Base-by-base conservation (phyloP, 2,329 filamentous ascomycete genomes). In the Balansia obtecta region DNA sequence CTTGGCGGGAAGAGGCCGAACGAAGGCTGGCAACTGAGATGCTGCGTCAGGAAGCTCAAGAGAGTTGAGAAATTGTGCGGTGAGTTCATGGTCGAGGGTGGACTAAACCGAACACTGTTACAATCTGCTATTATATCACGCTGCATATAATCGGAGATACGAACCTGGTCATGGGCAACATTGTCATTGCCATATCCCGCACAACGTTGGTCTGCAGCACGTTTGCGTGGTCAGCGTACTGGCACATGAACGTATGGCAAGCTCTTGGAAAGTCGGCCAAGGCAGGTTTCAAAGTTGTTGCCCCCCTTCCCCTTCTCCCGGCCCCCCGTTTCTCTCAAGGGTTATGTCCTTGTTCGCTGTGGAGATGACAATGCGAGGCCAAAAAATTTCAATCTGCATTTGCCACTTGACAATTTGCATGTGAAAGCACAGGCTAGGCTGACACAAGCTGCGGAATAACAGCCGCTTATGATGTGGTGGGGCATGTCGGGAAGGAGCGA, bases 1-100 rank as follows among this genome's bases (percentile, higher is more conserved):
- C 61, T 84, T 85, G 42, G 78, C 68, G 1, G 89, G 88, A 7
- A 95, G 73, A 22, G 88, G 83, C 60, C 87, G 86, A 61, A 96
- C 82, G 62, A 88, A 96, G 33, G 69, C 68, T 38, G 81, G 80
- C 20, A 83, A 68, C 51, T 82, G 72, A 34, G 73, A 56, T 39
- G 57, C 57, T 57, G 61, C 60, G 61, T 74, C 72, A 52, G 72
- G 67, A 55, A 71, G 67, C 55, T 77, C 68, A 54, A 76, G 69
- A 55, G 76, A 68, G 56, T 62, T 69, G 50, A 71, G 65, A 52
- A 71, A 69, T 54, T 73, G 69, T 16, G 67, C 63, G 18, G 68
- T 68, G 54, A 68, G 69, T 44, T 70, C 64, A 49, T 60, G 60
- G 30, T 65, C 63, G 54, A 68, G 67, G 3, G 47, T 57, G 44